phyloP scores from a whole-genome alignment of 225 moss, liverwort and hornwort species.

The Pseudisothecium myosuroides region DNA sequence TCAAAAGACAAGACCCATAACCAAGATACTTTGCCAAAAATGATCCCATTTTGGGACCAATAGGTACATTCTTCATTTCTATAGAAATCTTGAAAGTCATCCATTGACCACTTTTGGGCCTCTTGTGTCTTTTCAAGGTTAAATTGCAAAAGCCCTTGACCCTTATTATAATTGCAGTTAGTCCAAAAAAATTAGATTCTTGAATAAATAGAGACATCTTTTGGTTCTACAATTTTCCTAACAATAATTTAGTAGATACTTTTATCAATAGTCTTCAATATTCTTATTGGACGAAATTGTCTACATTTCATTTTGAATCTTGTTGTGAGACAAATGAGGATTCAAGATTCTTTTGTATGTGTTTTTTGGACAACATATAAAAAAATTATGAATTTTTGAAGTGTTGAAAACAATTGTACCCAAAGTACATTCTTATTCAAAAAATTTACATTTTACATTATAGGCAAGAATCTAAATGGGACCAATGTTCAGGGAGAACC shows the following conservation, averaged over 20 bases:
- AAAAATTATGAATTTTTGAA: background rate
- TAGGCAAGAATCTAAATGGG: no score
- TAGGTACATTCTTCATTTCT: no score
- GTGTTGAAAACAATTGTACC: no score
- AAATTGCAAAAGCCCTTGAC: background rate
- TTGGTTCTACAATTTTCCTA: background rate
- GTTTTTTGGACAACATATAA: background rate
- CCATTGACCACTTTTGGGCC: fast-evolving
- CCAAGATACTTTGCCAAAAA: background rate
- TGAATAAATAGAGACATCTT: background rate
- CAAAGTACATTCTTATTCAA: no score
- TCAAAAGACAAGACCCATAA: background rate
- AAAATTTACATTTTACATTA: no score
- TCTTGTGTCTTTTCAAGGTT: fast-evolving
- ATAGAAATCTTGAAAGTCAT: no score
- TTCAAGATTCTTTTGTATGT: background rate
- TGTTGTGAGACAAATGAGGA: background rate
- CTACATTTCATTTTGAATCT: background rate
- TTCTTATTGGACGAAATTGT: background rate
- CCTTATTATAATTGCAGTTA: fast-evolving
- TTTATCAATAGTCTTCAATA: background rate
- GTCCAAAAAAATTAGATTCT: background rate
- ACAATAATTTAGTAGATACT: no score
- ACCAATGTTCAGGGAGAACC: no score
- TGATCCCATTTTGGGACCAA: fast-evolving